Percentiles rank a stretch among this genome's conserved stretches.
Conservation (phyloP, 2,329 filamentous ascomycete species). For the Tolypocladium endophyticum region DNA sequence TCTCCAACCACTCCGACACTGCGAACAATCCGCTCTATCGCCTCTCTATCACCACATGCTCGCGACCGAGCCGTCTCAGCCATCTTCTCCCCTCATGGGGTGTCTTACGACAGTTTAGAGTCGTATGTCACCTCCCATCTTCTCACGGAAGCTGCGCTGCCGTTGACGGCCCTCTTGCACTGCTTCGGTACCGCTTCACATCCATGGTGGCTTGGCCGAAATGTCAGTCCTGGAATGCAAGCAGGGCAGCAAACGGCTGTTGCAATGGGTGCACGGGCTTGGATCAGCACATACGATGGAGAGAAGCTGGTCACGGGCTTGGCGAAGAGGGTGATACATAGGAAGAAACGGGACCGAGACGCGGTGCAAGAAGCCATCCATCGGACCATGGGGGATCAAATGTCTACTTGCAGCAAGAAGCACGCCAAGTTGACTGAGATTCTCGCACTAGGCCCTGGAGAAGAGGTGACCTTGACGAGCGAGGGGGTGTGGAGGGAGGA, state of each 20-base stretch:
- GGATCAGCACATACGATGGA: constrained; percentile 53
- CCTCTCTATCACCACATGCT: constrained; percentile 21
- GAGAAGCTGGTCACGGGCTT: constrained; percentile 42
- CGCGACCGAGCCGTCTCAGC: constrained; percentile 42
- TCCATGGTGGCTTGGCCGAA: constrained; percentile 52
- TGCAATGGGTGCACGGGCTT: constrained; percentile 40
- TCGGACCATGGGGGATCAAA: not conserved
- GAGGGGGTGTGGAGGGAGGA: constrained; percentile 22
- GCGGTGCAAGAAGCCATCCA: constrained; percentile 30
- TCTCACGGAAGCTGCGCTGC: constrained; percentile 43
- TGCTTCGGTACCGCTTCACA: constrained; percentile 49
- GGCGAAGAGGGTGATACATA: constrained; percentile 38
- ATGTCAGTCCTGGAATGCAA: constrained; percentile 44
- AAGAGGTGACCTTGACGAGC: constrained; percentile 30
- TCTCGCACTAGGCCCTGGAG: constrained; percentile 28
- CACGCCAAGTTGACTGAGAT: constrained; percentile 23
- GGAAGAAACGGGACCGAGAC: constrained; percentile 29
- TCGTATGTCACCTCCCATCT: constrained; percentile 49
- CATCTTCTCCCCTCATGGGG: constrained; percentile 56
- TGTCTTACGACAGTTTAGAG: constrained; percentile 40
- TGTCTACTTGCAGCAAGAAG: constrained; percentile 7
- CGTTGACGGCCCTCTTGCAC: constrained; percentile 54
- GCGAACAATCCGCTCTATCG: constrained; percentile 23
- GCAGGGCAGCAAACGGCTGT: constrained; percentile 46
- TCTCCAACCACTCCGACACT: constrained; percentile 23